Evolutionary conservation across 1,284 basidiomycete species (phyloP).

Genomic region (Tilletia walkeri): DNA sequence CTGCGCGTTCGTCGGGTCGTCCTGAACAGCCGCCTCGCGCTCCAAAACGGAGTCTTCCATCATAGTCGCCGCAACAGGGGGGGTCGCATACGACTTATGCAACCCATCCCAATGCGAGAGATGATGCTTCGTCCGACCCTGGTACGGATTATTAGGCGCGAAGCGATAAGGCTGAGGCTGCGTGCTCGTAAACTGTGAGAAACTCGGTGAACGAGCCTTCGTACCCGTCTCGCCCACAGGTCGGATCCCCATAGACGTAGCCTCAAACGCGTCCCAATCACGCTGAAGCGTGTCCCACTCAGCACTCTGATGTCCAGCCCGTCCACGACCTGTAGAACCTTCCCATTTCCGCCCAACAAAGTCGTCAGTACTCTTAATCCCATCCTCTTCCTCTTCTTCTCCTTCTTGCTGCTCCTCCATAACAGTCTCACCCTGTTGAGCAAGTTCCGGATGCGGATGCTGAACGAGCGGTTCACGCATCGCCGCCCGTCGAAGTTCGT

Average conservation of each 20-base stretch:
- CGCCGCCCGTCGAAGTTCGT: neutral
- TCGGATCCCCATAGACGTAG: constrained; percentile 32
- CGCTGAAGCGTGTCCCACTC: constrained; percentile 71
- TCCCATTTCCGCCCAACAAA: constrained; percentile 53
- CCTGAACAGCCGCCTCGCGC: constrained; percentile 84
- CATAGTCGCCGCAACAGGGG: neutral
- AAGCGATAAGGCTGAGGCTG: constrained; percentile 41
- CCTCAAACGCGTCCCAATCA: constrained; percentile 69
- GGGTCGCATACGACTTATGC: constrained; percentile 22
- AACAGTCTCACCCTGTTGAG: constrained; percentile 1
- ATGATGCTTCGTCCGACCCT: constrained; percentile 34
- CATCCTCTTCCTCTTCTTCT: constrained; percentile 48
- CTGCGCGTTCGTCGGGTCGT: constrained; percentile 68
- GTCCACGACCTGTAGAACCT: constrained; percentile 41
- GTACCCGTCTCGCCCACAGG: constrained; percentile 29
- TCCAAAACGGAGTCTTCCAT: constrained; percentile 62
- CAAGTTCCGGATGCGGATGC: neutral
- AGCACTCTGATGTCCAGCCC: constrained; percentile 43
- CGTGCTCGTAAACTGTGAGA: constrained; percentile 13
- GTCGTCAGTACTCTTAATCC: constrained; percentile 38
- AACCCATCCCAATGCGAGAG: constrained; percentile 20
- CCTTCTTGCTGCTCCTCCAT: constrained; percentile 24
- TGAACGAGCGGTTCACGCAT: neutral
- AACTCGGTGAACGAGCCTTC: neutral
- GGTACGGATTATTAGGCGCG: constrained; percentile 50